These are phyloP conservation scores for Pyrus bretschneideri DNA, from an alignment of 306 rosid genomes.

Conservation along the genomic window DNA sequence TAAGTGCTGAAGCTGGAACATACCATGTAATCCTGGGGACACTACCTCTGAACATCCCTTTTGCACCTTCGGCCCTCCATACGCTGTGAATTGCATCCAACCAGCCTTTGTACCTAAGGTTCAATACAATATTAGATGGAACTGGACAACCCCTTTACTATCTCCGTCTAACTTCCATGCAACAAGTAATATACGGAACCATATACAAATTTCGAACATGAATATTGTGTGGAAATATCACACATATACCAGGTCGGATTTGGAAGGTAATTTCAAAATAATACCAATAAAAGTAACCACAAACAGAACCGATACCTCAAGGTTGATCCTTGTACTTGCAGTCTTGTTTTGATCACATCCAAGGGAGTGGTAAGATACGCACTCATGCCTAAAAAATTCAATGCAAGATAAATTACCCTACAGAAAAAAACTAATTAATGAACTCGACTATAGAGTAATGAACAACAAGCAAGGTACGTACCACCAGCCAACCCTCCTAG, in stretches of 20 bases:
- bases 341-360: slow-evolving; percentile 78
- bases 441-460: not conserved
- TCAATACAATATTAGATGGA: slow-evolving; percentile 1
- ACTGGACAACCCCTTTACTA: not conserved
- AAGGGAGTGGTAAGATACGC: slow-evolving; percentile 88
- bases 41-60: slow-evolving; percentile 78
- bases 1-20: slow-evolving; percentile 87
- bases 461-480: slow-evolving; percentile 30
- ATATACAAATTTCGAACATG: not conserved
- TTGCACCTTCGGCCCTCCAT: slow-evolving; percentile 63
- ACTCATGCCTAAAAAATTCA: slow-evolving; percentile 51
- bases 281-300: not conserved
- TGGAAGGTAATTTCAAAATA: not conserved
- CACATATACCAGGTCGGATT: too few species aligned
- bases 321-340: slow-evolving; percentile 81
- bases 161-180: not conserved
- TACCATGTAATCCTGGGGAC: slow-evolving; percentile 86
- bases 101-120: slow-evolving; percentile 70
- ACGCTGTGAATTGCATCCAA: slow-evolving; percentile 48
- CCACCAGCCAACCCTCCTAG: slow-evolving; percentile 92
- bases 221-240: not conserved
- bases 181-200: not conserved
- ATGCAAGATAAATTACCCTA: slow-evolving; percentile 3
- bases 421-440: not conserved
- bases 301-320: slow-evolving; percentile 39